Conservation (phyloP, 768 basidiomycete species). For the Russula sp. region DNA sequence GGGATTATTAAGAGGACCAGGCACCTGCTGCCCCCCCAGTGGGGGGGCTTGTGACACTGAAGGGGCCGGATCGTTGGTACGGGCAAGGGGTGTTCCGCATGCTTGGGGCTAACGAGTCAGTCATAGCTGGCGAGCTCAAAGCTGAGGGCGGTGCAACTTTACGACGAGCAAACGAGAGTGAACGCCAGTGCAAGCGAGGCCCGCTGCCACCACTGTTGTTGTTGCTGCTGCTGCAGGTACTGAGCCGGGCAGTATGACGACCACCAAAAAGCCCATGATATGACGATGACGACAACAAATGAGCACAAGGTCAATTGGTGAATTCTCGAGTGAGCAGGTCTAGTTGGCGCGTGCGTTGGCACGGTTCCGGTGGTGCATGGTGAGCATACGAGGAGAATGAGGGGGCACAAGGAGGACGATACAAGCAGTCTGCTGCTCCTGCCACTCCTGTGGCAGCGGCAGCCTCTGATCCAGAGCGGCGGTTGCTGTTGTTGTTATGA, state of each 20-base stretch:
- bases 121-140: slow-evolving; percentile 11
- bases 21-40: neutral
- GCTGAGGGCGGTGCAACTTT: neutral
- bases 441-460: neutral
- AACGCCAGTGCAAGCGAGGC: slow-evolving; percentile 9
- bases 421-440: neutral
- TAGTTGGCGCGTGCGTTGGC: slow-evolving; percentile 2
- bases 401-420: neutral
- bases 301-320: neutral
- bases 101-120: slow-evolving; percentile 28
- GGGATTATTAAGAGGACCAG: neutral
- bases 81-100: slow-evolving; percentile 19
- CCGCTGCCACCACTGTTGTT: neutral
- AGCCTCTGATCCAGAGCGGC: neutral
- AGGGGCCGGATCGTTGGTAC: neutral
- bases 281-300: neutral
- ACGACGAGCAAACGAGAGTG: slow-evolving; percentile 4
- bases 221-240: neutral
- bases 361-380: neutral
- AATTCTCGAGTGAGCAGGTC: neutral
- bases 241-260: neutral
- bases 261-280: neutral
- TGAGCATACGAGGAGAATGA: neutral
- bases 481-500: neutral
- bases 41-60: neutral